Evolutionary conservation across 352 stramenopile species (phyloP), one percentile per base, ranked within the genome.

Genomic region (Pythium rishiriense): DNA sequence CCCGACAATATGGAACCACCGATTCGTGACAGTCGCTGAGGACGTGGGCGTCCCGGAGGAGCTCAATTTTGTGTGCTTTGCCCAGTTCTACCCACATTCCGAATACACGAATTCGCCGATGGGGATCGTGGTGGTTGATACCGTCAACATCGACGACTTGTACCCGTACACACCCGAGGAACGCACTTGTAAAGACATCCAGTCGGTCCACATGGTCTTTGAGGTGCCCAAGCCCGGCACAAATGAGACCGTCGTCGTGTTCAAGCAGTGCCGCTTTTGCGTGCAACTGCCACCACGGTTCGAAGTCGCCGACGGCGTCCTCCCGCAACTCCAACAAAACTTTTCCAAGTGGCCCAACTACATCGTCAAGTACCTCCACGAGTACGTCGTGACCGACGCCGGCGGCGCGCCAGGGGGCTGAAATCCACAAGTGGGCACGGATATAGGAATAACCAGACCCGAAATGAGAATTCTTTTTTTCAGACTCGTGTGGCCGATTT

Each of bases 81-180:
- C 68, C 19, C 47, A 78, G 29, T 87, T 72, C 28, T 66, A 75
- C 28, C 62, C 69, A 59, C 31, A 37, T 37, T 37, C 31, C 6
- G 26, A 75, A 43, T 26, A 43, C 50, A 28, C 49, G 21, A 4
- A 50, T 54, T 15, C 53, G 63, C 1, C 62, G 74, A 19, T 47
- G 57, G 77, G 60, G 10, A 52, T 83, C 24, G 49, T 79, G 17
- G 58, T 69, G 12, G 59, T 66, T 4, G 68, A 81, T 33, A 63
- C 42, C 0, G 76, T 86, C 15, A 72, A 83, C 31, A 51, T 72
- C 10, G 73, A 86, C 60, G 73, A 78, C 28, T 35, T 86, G 43
- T 73, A 84, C 31, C 78, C 73, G 29, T 84, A 82, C 62, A 22
- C 25, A 2, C 61, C 65, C 22, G 17, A 29, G 1, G 47, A 76